Conservation (phyloP, 2,329 filamentous ascomycete species). For the Lecanicillium sp. region DNA sequence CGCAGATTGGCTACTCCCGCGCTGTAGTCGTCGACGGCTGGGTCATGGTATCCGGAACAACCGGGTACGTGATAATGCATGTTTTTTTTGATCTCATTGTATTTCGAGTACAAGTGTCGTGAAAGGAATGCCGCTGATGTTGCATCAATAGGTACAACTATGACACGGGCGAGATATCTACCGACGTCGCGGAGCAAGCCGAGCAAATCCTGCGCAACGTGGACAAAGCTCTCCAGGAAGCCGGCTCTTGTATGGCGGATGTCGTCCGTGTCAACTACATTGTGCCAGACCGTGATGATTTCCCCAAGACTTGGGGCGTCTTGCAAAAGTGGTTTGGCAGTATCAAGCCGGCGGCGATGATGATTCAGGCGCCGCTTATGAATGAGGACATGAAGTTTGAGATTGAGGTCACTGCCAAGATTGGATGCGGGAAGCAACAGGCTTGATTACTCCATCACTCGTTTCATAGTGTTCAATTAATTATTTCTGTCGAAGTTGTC, state of each 20-base stretch:
- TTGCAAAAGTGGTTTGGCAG: conserved; percentile 40
- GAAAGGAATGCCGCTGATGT: background rate
- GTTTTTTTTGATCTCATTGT: background rate
- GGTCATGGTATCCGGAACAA: conserved; percentile 47
- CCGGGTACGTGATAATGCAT: conserved; percentile 28
- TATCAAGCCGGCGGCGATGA: conserved; percentile 44
- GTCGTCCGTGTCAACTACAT: conserved; percentile 46
- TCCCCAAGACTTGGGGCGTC: conserved; percentile 40
- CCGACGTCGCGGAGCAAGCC: conserved; percentile 36
- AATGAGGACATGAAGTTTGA: conserved; percentile 39
- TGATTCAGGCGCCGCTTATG: conserved; percentile 42
- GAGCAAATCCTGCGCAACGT: conserved; percentile 43
- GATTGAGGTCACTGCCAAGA: conserved; percentile 34
- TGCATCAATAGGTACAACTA: conserved; percentile 38
- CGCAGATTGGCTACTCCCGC: conserved; percentile 45
- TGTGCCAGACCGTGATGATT: conserved; percentile 37
- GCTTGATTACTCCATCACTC: background rate
- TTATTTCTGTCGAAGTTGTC: too few relatives aligned
- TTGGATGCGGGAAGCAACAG: conserved; percentile 11
- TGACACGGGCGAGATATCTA: conserved; percentile 33
- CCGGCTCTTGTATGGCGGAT: conserved; percentile 33
- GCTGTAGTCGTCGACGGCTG: conserved; percentile 39
- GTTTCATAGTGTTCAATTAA: too few relatives aligned
- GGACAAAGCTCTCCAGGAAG: conserved; percentile 32
- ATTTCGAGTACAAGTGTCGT: background rate